These are phyloP conservation scores for Stemphylium lycopersici DNA, from an alignment of 2,329 filamentous ascomycete genomes.

Conservation along the genomic window DNA sequence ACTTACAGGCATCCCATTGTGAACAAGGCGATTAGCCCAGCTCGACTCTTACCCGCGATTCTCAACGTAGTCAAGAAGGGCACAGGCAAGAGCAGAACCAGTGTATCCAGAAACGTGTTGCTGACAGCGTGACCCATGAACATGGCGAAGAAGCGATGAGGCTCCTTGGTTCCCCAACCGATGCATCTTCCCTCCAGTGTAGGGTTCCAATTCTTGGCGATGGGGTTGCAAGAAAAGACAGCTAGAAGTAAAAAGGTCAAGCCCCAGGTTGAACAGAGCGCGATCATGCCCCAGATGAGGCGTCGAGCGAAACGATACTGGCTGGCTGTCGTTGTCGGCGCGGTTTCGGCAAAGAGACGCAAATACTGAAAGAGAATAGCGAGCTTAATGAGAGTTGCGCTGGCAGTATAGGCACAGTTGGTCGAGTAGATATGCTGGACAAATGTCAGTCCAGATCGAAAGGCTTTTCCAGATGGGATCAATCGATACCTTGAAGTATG, in stretches of 20 bases:
- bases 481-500: conserved; percentile 42
- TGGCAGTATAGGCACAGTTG: conserved; percentile 39
- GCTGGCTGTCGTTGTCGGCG: conserved; percentile 11
- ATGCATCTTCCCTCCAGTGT: conserved; percentile 34
- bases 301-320: conserved; percentile 23
- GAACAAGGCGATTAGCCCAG: conserved; percentile 41
- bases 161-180: conserved; percentile 44
- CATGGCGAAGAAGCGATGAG: conserved; percentile 33
- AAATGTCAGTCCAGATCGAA: background rate
- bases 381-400: conserved; percentile 46
- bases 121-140: conserved; percentile 38
- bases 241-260: conserved; percentile 38
- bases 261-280: conserved; percentile 38
- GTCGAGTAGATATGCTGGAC: conserved; percentile 40
- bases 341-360: conserved; percentile 40
- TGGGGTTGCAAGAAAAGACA: conserved; percentile 39
- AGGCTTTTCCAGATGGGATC: background rate
- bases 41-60: conserved; percentile 37
- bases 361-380: conserved; percentile 48
- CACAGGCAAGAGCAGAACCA: conserved; percentile 39
- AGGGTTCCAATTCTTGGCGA: conserved; percentile 40
- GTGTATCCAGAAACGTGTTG: conserved; percentile 43
- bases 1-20: conserved; percentile 44
- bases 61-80: conserved; percentile 40
- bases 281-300: conserved; percentile 29